phyloP scores from a whole-genome alignment of 306 rosid species.

The Prunus mongolica region DNA sequence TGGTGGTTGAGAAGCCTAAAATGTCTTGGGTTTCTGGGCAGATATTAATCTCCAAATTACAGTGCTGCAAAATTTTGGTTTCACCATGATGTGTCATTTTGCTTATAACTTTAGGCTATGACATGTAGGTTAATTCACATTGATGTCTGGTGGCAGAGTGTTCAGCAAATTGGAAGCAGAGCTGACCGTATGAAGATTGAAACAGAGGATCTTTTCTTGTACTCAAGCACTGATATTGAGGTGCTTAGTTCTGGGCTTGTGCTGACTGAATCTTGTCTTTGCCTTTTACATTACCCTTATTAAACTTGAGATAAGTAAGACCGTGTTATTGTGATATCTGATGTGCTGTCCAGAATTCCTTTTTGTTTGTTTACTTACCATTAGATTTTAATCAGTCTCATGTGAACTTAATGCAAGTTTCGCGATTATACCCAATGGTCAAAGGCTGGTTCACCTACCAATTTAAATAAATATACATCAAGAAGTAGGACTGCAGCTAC shows the following conservation, averaged over 20 bases:
- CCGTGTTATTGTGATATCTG: not conserved
- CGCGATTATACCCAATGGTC: not conserved
- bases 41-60: not conserved
- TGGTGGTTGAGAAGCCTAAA: not conserved
- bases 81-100: constrained; percentile 1
- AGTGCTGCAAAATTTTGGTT: not conserved
- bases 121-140: not conserved
- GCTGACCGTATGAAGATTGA: constrained; percentile 78
- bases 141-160: constrained; percentile 61
- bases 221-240: constrained; percentile 93
- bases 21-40: not conserved
- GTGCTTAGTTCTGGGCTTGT: constrained; percentile 34
- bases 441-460: not conserved
- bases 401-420: not conserved
- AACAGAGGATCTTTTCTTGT: constrained; percentile 66
- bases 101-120: not conserved
- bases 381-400: not conserved
- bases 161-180: constrained; percentile 81
- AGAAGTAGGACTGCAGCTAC: not conserved
- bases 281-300: not conserved
- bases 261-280: not conserved
- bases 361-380: not conserved
- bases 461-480: too few relatives aligned
- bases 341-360: too few relatives aligned
- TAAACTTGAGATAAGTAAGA: not conserved